Percentiles rank a stretch among this genome's conserved stretches.
These are phyloP conservation scores for Fonsecaea erecta DNA, from an alignment of 2,329 filamentous ascomycete species.

Conservation along the genomic window DNA sequence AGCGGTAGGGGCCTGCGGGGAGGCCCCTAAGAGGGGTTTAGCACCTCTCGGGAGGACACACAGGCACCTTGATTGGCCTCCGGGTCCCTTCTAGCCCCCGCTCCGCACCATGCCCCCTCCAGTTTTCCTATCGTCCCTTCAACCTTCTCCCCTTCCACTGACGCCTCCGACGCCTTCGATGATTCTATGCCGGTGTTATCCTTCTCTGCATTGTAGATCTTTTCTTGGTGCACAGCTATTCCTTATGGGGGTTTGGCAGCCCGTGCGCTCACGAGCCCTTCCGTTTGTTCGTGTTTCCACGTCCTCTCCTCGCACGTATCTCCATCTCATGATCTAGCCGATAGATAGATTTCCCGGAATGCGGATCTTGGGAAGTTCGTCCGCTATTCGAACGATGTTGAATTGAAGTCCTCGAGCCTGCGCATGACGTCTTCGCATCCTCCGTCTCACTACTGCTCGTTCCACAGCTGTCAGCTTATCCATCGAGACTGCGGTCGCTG, in stretches of 20 bases:
- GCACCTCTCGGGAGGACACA: neutral
- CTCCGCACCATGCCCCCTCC: slow-evolving; percentile 16
- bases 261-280: neutral
- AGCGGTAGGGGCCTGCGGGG: neutral
- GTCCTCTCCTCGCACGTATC: neutral
- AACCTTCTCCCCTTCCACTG: neutral
- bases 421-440: slow-evolving; percentile 13
- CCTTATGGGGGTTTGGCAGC: neutral
- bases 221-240: slow-evolving; percentile 4
- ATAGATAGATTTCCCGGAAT: slow-evolving; percentile 12
- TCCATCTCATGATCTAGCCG: neutral
- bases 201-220: slow-evolving; percentile 22
- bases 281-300: neutral
- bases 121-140: neutral
- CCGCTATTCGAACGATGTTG: slow-evolving; percentile 6
- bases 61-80: slow-evolving; percentile 5
- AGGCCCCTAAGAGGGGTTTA: neutral
- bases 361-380: slow-evolving; percentile 10
- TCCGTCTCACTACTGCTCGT: neutral
- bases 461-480: slow-evolving; percentile 10
- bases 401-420: slow-evolving; percentile 4
- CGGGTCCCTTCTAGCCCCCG: neutral
- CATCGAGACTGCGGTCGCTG: neutral
- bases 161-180: slow-evolving; percentile 14
- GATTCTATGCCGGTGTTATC: slow-evolving; percentile 7